Conservation (phyloP, 106 monocot species). For the Vanilla planifolia region DNA sequence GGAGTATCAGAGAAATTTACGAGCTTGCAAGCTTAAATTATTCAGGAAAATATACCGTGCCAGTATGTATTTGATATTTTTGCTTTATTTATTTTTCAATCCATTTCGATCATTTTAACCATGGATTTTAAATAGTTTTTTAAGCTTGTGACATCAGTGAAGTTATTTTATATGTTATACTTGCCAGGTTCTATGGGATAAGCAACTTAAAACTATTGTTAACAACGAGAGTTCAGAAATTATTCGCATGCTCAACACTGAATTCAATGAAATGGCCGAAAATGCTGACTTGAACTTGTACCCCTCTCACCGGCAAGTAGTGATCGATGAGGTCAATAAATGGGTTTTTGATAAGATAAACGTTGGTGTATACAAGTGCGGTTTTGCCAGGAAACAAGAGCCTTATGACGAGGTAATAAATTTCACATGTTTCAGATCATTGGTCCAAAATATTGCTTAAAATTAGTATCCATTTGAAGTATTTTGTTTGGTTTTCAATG, state of each 20-base stretch:
- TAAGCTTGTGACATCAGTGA: no score
- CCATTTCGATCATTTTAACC: no score
- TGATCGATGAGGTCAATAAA: constrained; percentile 73
- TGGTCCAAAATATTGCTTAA: background rate
- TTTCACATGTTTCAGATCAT: background rate
- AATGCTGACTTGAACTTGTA: constrained; percentile 78
- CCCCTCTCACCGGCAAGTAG: constrained; percentile 46
- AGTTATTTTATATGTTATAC: background rate
- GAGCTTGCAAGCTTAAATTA: constrained; percentile 66
- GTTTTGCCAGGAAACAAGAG: constrained; percentile 91
- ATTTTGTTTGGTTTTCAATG: constrained; percentile 4
- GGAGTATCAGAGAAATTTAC: constrained; percentile 68
- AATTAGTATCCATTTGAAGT: background rate
- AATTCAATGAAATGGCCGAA: constrained; percentile 77
- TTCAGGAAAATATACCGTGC: constrained; percentile 78
- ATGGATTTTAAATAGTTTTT: no score
- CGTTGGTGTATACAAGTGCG: constrained; percentile 95
- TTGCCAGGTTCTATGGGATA: constrained; percentile 93
- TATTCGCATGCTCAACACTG: constrained; percentile 86
- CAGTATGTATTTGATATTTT: constrained; percentile 31
- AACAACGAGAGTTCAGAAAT: constrained; percentile 92
- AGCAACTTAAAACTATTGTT: constrained; percentile 85
- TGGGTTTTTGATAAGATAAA: constrained; percentile 93
- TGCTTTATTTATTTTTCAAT: background rate
- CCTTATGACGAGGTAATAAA: constrained; percentile 82